Evolutionary conservation across 495 filamentous ascomycete species (phyloP).

Genomic region (Beverwykella pulmonaria): DNA sequence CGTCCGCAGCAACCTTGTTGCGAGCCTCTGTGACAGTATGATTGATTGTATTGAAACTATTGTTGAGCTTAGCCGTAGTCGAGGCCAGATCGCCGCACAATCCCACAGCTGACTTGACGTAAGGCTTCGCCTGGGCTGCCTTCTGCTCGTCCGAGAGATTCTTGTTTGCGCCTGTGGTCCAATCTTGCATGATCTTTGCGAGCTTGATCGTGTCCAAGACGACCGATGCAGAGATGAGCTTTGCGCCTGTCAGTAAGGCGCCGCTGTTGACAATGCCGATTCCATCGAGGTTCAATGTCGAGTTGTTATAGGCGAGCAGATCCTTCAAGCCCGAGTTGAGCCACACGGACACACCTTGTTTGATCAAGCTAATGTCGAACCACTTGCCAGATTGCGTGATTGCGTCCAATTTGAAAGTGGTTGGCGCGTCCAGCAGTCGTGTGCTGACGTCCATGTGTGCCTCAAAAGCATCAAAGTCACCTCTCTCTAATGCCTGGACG

Average conservation of each 20-base stretch:
- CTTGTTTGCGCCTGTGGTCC: slow-evolving; percentile 16
- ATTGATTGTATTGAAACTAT: slow-evolving; percentile 17
- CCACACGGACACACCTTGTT: slow-evolving; percentile 15
- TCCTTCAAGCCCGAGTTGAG: slow-evolving; percentile 16
- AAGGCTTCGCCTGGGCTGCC: slow-evolving; percentile 15
- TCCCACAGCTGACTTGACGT: slow-evolving; percentile 15
- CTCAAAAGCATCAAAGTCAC: slow-evolving; percentile 19
- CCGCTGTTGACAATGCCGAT: slow-evolving; percentile 18
- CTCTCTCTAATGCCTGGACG: slow-evolving; percentile 18
- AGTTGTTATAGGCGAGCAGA: slow-evolving; percentile 19
- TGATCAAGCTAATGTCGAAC: slow-evolving; percentile 14
- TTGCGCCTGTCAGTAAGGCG: slow-evolving; percentile 15
- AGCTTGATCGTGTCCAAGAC: slow-evolving; percentile 15
- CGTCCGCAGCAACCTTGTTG: slow-evolving; percentile 17
- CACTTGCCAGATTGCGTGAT: slow-evolving; percentile 17
- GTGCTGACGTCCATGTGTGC: slow-evolving; percentile 16
- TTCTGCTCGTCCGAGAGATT: slow-evolving; percentile 11
- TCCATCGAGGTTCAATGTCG: slow-evolving; percentile 12
- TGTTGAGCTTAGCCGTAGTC: slow-evolving; percentile 17
- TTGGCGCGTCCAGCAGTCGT: slow-evolving; percentile 16
- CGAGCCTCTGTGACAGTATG: slow-evolving; percentile 8
- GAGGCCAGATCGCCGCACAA: slow-evolving; percentile 14
- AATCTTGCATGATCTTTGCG: slow-evolving; percentile 15
- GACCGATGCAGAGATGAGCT: slow-evolving; percentile 12
- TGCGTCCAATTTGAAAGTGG: slow-evolving; percentile 18